Conservation (phyloP, 768 basidiomycete species). For the Psilocybe cubensis region DNA sequence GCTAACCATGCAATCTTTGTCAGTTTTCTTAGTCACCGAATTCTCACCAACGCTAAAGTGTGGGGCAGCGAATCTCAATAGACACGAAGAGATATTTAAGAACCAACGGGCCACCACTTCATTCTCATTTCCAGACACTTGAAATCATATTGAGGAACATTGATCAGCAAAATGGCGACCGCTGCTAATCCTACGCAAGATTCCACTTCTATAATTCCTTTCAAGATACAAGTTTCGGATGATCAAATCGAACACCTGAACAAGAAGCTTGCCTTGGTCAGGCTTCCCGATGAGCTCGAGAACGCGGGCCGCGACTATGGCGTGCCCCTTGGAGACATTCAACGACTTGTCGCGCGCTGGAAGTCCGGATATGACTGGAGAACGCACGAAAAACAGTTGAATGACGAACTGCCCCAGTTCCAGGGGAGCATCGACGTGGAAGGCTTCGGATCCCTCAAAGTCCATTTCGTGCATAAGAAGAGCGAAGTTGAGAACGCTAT, state of each 20-base stretch:
- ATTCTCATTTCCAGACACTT: no score
- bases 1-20: background rate
- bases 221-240: constrained; percentile 50
- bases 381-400: constrained; percentile 49
- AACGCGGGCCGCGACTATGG: constrained; percentile 56
- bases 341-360: constrained; percentile 52
- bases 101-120: background rate
- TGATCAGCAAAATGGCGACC: background rate
- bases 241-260: constrained; percentile 39
- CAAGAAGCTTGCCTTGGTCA: constrained; percentile 47
- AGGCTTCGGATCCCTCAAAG: constrained; percentile 41
- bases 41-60: background rate
- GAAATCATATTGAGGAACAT: background rate
- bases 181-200: background rate
- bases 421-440: constrained; percentile 52
- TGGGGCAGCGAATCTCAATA: background rate
- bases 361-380: constrained; percentile 57
- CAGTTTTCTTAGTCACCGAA: background rate
- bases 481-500: constrained; percentile 47
- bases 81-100: background rate
- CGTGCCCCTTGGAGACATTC: constrained; percentile 48
- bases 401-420: constrained; percentile 56
- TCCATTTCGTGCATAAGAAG: constrained; percentile 62
- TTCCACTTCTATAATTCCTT: constrained; percentile 28
- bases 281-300: constrained; percentile 59